Conservation (phyloP, 2,329 filamentous ascomycete genomes). For the Mycosphaerella arachidis region DNA sequence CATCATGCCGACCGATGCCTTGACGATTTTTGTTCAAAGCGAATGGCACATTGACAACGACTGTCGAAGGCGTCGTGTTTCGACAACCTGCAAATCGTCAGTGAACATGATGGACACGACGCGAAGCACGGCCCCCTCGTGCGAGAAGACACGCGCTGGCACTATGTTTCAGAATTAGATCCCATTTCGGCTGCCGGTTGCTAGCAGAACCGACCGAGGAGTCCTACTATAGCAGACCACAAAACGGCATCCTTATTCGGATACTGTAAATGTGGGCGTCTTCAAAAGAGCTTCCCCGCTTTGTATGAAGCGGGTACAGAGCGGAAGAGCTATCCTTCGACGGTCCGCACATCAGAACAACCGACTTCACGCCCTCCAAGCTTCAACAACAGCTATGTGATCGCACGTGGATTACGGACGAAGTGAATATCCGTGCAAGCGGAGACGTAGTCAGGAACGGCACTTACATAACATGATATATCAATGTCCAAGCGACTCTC, state of each 20-base stretch:
- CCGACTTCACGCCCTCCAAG: neutral
- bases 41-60: constrained; percentile 40
- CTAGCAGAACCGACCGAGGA: neutral
- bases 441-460: neutral
- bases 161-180: neutral
- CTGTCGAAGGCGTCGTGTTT: constrained; percentile 36
- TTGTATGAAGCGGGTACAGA: neutral
- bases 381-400: neutral
- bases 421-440: neutral
- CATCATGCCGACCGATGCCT: constrained; percentile 38
- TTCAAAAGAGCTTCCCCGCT: neutral
- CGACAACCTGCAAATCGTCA: constrained; percentile 31
- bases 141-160: too few species aligned
- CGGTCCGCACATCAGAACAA: neutral
- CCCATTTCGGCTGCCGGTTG: neutral
- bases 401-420: neutral
- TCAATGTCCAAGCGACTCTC: neutral
- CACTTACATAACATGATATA: neutral
- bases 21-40: constrained; percentile 41
- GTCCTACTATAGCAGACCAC: neutral
- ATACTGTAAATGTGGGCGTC: neutral
- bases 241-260: neutral
- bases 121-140: too few species aligned
- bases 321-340: neutral
- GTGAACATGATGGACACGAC: too few species aligned